Conservation (phyloP, 495 filamentous ascomycete genomes). For the Penicillium flavigenum region DNA sequence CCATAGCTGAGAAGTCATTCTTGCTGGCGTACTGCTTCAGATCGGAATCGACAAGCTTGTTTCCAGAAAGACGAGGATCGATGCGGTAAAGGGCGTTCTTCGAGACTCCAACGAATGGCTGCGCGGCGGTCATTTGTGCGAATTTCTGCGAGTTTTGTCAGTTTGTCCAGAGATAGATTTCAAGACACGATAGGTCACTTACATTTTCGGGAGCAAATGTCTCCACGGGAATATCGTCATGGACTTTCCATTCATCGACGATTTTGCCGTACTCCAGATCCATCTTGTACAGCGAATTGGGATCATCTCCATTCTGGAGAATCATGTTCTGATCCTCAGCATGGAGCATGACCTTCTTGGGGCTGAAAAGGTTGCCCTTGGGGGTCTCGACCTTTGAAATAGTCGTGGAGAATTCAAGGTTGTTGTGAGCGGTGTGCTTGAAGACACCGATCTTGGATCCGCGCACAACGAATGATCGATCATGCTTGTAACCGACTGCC, state of each 20-base stretch:
- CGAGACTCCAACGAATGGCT: constrained; percentile 90
- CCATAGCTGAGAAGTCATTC: constrained; percentile 91
- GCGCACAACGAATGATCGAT: constrained; percentile 93
- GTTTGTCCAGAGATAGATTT: constrained; percentile 2
- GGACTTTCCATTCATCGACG: constrained; percentile 99
- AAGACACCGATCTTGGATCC: constrained; percentile 98
- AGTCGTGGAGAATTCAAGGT: constrained; percentile 94
- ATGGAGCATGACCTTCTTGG: constrained; percentile 97
- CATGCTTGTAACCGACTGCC: constrained; percentile 98
- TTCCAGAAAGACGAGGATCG: constrained; percentile 85
- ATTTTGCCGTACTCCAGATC: constrained; percentile 97
- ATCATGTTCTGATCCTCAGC: constrained; percentile 91
- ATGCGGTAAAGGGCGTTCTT: constrained; percentile 90
- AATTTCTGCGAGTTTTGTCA: constrained; percentile 67
- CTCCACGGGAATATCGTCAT: constrained; percentile 90
- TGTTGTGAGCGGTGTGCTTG: constrained; percentile 91
- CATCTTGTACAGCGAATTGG: constrained; percentile 95
- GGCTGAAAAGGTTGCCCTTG: constrained; percentile 81
- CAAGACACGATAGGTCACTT: constrained; percentile 21
- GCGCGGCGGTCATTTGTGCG: constrained; percentile 92
- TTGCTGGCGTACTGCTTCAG: constrained; percentile 95
- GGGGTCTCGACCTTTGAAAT: constrained; percentile 95
- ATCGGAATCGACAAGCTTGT: constrained; percentile 88
- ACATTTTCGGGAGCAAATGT: constrained; percentile 88
- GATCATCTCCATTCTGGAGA: constrained; percentile 78